phyloP scores from a whole-genome alignment of 805 yeast species.

The Hemisphaericaspora nanyangensis region DNA sequence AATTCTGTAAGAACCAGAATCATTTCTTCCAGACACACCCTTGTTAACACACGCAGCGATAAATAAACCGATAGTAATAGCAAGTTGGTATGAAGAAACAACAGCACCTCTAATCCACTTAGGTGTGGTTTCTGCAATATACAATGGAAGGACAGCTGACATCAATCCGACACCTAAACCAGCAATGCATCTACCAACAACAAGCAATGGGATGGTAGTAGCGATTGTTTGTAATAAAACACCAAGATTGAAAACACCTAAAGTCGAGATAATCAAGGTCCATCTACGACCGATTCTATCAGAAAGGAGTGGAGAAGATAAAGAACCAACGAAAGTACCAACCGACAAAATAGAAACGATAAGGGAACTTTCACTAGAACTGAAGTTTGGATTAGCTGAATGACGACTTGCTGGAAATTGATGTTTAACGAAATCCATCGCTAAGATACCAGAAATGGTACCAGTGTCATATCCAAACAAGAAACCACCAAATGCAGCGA shows the following conservation, averaged over 20 bases:
- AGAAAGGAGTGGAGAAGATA: conserved; percentile 32
- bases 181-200: conserved; percentile 37
- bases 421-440: conserved; percentile 33
- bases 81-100: conserved; percentile 38
- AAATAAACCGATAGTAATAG: conserved; percentile 36
- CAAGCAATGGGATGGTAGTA: conserved; percentile 29
- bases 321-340: conserved; percentile 41
- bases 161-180: conserved; percentile 42
- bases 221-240: conserved; percentile 37
- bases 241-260: conserved; percentile 35
- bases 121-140: conserved; percentile 39
- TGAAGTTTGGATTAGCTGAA: conserved; percentile 10
- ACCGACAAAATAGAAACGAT: conserved; percentile 31
- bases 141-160: conserved; percentile 38
- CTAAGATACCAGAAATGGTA: conserved; percentile 40
- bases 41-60: conserved; percentile 37
- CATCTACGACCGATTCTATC: conserved; percentile 39
- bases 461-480: conserved; percentile 43
- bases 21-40: conserved; percentile 29
- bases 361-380: conserved; percentile 20
- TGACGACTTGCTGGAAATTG: conserved; percentile 17
- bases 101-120: conserved; percentile 44
- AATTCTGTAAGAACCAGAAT: conserved; percentile 38
- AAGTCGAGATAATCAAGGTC: conserved; percentile 31
- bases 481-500: conserved; percentile 41